Evolutionary conservation across 768 basidiomycete species (phyloP).

Genomic region (Lactarius indigo): DNA sequence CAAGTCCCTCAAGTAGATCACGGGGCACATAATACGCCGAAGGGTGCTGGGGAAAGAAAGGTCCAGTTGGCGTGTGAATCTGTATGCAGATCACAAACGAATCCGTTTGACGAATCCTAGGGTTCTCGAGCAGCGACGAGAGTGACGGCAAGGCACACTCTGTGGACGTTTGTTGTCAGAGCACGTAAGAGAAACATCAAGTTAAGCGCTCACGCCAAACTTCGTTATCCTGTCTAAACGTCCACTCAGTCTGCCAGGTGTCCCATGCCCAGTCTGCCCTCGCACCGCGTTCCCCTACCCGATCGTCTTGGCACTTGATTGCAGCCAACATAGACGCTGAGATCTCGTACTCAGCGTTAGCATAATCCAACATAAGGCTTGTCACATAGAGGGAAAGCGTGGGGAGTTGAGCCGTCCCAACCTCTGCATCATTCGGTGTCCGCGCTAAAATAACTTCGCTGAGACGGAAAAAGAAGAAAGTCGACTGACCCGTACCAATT

Average conservation of each 20-base stretch:
- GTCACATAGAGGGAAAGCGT: constrained; percentile 65
- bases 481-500: constrained; percentile 43
- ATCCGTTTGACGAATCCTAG: constrained; percentile 55
- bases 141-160: constrained; percentile 64
- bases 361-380: constrained; percentile 58
- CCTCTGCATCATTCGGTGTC: constrained; percentile 5
- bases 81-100: constrained; percentile 73
- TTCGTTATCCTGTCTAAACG: constrained; percentile 66
- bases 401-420: constrained; percentile 31
- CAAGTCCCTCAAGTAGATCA: constrained; percentile 64
- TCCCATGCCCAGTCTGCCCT: constrained; percentile 76
- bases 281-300: constrained; percentile 56
- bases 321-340: constrained; percentile 68
- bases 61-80: constrained; percentile 54
- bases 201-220: constrained; percentile 58
- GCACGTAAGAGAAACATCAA: neutral
- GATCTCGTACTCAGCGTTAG: constrained; percentile 56
- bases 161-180: constrained; percentile 27
- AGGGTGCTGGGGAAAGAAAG: constrained; percentile 63
- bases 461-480: neutral
- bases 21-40: constrained; percentile 61
- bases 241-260: constrained; percentile 64
- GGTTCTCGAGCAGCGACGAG: constrained; percentile 56
- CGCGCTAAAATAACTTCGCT: constrained; percentile 7
- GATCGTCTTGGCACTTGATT: constrained; percentile 61